These are phyloP conservation scores for Trifolium dubium DNA, from an alignment of 306 rosid genomes.

Conservation along the genomic window DNA sequence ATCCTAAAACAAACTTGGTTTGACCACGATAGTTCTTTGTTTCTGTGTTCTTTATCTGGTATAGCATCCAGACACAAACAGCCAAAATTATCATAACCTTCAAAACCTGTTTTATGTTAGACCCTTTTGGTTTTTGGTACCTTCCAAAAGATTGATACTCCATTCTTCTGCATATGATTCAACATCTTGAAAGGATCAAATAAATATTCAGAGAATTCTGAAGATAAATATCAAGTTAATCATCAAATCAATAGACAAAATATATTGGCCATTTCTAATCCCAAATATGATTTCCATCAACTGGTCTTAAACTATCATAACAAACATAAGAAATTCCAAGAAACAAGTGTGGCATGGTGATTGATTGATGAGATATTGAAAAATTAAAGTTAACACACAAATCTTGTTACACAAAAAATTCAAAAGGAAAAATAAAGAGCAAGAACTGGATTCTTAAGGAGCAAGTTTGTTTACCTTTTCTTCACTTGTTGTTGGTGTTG, in stretches of 20 bases:
- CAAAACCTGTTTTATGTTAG: conserved; percentile 43
- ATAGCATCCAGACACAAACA: conserved; percentile 51
- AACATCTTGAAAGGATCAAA: conserved; percentile 25
- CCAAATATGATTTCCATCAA: background rate
- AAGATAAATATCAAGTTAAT: background rate
- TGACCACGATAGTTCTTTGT: conserved; percentile 12
- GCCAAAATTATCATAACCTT: conserved; percentile 47
- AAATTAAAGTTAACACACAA: background rate
- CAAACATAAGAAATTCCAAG: conserved; percentile 5
- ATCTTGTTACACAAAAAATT: background rate
- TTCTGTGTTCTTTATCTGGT: conserved; percentile 47
- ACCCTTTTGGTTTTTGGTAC: conserved; percentile 48
- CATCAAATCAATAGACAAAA: conserved; percentile 1
- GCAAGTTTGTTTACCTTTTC: conserved; percentile 43
- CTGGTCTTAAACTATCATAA: background rate
- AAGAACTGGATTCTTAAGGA: conserved; percentile 23
- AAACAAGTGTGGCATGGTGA: background rate
- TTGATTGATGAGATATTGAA: background rate
- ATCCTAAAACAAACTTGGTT: conserved; percentile 20
- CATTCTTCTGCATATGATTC: conserved; percentile 46
- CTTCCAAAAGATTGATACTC: conserved; percentile 47
- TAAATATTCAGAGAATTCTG: background rate
- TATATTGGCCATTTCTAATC: background rate
- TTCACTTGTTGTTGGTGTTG: background rate
- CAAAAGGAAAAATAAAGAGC: conserved; percentile 7